Conservation (phyloP, 768 basidiomycete species). For the Scleroderma bovista region DNA sequence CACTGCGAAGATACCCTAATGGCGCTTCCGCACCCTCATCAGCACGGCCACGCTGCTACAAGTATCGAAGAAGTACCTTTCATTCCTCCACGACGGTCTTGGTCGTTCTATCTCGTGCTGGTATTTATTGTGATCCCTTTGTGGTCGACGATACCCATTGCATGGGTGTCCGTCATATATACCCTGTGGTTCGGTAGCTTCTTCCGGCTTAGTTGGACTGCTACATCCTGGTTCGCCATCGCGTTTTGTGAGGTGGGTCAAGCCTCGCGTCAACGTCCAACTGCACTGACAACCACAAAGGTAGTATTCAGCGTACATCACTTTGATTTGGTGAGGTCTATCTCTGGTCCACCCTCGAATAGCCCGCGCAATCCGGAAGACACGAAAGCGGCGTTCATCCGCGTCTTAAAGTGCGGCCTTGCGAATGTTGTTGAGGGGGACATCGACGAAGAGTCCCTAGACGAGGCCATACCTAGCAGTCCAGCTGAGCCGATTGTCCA, state of each 20-base stretch:
- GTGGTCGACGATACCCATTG: conserved; percentile 55
- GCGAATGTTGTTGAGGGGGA: conserved; percentile 46
- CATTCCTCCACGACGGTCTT: conserved; percentile 33
- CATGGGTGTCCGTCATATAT: conserved; percentile 58
- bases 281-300: conserved; percentile 29
- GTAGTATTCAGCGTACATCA: conserved; percentile 69
- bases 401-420: conserved; percentile 64
- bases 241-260: conserved; percentile 55
- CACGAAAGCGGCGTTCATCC: conserved; percentile 52
- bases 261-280: not conserved
- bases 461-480: conserved; percentile 48
- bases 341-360: conserved; percentile 42
- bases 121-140: conserved; percentile 53
- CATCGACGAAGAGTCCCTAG: conserved; percentile 50
- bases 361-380: conserved; percentile 46
- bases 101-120: conserved; percentile 57
- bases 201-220: conserved; percentile 36
- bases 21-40: not conserved
- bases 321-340: conserved; percentile 40
- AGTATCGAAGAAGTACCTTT: conserved; percentile 30
- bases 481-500: conserved; percentile 53
- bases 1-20: conserved; percentile 15
- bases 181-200: conserved; percentile 40
- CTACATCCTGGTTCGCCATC: conserved; percentile 38
- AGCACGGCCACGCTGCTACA: not conserved